A percentile compares a stretch with the other conserved stretches of the same genome.
Evolutionary conservation across 2,329 filamentous ascomycete species (phyloP).

Genomic region (Fusarium transvaalense): DNA sequence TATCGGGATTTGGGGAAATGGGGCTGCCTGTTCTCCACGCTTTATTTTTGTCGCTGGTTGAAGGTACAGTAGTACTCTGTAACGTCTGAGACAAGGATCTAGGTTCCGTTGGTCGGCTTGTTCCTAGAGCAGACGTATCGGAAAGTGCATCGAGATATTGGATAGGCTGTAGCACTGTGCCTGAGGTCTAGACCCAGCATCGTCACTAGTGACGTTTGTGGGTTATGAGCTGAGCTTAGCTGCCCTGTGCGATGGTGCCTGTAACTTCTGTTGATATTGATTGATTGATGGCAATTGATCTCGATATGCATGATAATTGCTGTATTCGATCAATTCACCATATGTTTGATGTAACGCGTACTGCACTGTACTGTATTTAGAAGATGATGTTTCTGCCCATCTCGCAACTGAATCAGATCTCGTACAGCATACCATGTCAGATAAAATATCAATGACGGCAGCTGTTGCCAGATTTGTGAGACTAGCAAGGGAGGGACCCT

Average conservation of each 20-base stretch:
- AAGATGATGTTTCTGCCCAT: background rate
- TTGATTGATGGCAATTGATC: background rate
- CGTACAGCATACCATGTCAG: too few relatives aligned
- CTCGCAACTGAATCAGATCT: background rate
- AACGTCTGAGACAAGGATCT: constrained; percentile 12
- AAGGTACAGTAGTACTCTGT: too few relatives aligned
- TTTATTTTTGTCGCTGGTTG: constrained; percentile 13
- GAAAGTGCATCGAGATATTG: constrained; percentile 22
- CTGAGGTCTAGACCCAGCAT: constrained; percentile 23
- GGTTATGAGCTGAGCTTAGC: constrained; percentile 1
- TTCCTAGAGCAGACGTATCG: constrained; percentile 1
- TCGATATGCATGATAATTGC: background rate
- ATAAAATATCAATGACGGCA: constrained; percentile 32
- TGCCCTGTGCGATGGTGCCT: constrained; percentile 4
- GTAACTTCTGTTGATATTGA: background rate
- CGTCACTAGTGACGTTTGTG: constrained; percentile 27
- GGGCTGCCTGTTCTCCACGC: constrained; percentile 12
- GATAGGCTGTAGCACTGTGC: constrained; percentile 7
- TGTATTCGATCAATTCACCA: background rate
- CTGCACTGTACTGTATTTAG: too few relatives aligned
- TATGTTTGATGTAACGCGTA: background rate
- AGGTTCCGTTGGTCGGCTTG: background rate
- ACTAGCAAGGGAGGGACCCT: constrained; percentile 27
- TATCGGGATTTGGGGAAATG: constrained; percentile 8
- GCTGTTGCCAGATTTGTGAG: constrained; percentile 1